Conservation (phyloP, 208 protist species). For the Wallacemonas sp. region DNA sequence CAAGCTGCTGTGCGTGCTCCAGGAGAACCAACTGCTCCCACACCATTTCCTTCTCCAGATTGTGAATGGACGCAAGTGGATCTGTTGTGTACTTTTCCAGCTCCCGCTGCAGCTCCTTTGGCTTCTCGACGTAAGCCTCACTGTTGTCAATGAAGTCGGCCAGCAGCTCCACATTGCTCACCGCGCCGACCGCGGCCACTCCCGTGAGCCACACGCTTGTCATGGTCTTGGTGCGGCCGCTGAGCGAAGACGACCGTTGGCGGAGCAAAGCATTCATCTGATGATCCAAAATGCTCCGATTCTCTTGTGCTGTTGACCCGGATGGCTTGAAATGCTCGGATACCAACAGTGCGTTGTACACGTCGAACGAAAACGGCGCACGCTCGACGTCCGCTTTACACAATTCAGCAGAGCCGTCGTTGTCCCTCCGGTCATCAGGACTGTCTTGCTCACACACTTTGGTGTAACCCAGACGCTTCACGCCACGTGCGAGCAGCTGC, state of each 20-base stretch:
- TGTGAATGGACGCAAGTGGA: slow-evolving; percentile 10
- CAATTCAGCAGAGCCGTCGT: neutral
- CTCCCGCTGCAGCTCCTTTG: slow-evolving; percentile 2
- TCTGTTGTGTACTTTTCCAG: neutral
- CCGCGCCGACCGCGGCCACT: slow-evolving; percentile 14
- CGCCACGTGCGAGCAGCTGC: neutral
- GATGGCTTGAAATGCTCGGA: neutral
- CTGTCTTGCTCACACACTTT: neutral
- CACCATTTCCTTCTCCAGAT: slow-evolving; percentile 26
- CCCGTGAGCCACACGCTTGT: slow-evolving; percentile 4
- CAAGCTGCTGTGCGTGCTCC: slow-evolving; percentile 28
- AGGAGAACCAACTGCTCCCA: slow-evolving; percentile 16
- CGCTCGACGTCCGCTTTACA: neutral
- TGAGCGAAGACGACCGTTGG: slow-evolving; percentile 3
- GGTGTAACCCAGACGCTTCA: slow-evolving; percentile 1
- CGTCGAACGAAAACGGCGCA: slow-evolving; percentile 6
- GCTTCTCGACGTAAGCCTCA: slow-evolving; percentile 17
- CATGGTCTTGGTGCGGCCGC: neutral
- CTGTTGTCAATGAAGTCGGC: slow-evolving; percentile 24
- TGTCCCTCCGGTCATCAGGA: neutral
- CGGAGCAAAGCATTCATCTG: slow-evolving; percentile 3
- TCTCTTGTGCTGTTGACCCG: neutral
- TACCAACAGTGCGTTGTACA: slow-evolving; percentile 6
- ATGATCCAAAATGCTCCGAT: neutral
- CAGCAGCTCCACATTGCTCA: slow-evolving; percentile 26